Conservation (phyloP, 1,284 basidiomycete species). For the Sporisorium iseilematis-ciliati region DNA sequence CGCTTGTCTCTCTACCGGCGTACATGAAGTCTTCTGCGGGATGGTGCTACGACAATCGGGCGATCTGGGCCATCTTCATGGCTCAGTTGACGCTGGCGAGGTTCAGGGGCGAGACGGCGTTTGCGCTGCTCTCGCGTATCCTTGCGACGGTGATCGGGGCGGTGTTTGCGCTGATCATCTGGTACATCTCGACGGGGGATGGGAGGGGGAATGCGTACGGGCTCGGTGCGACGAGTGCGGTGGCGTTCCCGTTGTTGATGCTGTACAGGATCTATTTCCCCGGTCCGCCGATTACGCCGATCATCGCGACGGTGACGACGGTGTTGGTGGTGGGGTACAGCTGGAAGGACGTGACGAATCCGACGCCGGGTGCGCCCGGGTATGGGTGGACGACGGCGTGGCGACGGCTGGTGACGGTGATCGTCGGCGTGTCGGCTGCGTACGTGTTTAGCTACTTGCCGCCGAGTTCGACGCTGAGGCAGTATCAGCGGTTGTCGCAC, state of each 20-base stretch:
- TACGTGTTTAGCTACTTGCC: constrained; percentile 67
- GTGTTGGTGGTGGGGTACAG: constrained; percentile 68
- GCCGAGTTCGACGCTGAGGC: constrained; percentile 69
- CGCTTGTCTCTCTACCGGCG: constrained; percentile 68
- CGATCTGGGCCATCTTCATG: constrained; percentile 68
- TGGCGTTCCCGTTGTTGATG: constrained; percentile 77
- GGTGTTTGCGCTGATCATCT: constrained; percentile 77
- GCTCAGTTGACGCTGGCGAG: constrained; percentile 63
- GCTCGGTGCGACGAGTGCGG: constrained; percentile 78
- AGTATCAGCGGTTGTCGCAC: constrained; percentile 71
- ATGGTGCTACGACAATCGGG: constrained; percentile 65
- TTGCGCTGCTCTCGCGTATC: constrained; percentile 58
- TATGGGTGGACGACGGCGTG: constrained; percentile 72
- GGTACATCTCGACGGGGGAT: constrained; percentile 76
- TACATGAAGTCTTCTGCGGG: constrained; percentile 52
- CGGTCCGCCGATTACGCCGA: constrained; percentile 78
- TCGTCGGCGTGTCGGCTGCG: constrained; percentile 66
- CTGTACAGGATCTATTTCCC: constrained; percentile 79
- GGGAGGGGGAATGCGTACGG: constrained; percentile 76
- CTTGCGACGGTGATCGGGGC: constrained; percentile 70
- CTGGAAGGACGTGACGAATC: constrained; percentile 59
- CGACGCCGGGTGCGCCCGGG: constrained; percentile 58
- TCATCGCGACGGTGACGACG: constrained; percentile 81
- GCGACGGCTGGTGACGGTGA: constrained; percentile 70
- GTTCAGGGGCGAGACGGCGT: constrained; percentile 63